These are phyloP conservation scores for Boletellus ananas DNA, from an alignment of 768 basidiomycete species.

Conservation along the genomic window DNA sequence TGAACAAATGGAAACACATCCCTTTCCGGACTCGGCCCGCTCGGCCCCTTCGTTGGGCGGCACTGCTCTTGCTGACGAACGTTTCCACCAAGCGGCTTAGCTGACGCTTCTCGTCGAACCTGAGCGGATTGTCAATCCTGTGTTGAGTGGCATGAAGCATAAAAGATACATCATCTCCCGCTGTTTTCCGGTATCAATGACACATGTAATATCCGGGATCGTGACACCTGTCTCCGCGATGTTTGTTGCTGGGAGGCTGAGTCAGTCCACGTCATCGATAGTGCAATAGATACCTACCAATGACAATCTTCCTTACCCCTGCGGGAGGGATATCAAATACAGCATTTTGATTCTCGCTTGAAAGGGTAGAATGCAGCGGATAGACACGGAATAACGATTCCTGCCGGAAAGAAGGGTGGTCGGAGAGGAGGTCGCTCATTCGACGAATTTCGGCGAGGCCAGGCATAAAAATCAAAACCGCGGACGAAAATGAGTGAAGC, in stretches of 20 bases:
- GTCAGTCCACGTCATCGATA: neutral
- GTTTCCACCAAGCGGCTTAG: conserved; percentile 89
- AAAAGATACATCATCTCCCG: conserved; percentile 77
- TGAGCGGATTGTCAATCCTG: conserved; percentile 25
- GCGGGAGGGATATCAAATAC: conserved; percentile 85
- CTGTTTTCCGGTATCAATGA: conserved; percentile 92
- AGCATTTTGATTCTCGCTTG: conserved; percentile 84
- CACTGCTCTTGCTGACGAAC: conserved; percentile 88
- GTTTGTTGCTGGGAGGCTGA: conserved; percentile 61
- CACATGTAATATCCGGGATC: conserved; percentile 96
- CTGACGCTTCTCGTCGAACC: conserved; percentile 96
- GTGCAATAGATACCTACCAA: conserved; percentile 51
- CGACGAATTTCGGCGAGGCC: conserved; percentile 92
- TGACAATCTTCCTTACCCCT: conserved; percentile 88
- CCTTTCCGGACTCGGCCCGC: conserved; percentile 90
- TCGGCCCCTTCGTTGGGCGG: conserved; percentile 82
- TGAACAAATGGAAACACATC: conserved; percentile 94
- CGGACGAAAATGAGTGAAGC: conserved; percentile 61
- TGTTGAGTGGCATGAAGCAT: neutral
- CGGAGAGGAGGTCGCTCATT: conserved; percentile 73
- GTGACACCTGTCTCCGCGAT: conserved; percentile 98
- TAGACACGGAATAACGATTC: conserved; percentile 65
- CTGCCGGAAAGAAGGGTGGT: conserved; percentile 70
- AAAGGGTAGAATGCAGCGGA: conserved; percentile 89
- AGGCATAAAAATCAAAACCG: conserved; percentile 90